Percentiles rank a stretch among this genome's conserved stretches.
These are phyloP conservation scores for Globisporangium rhizosaccharum DNA, from an alignment of 352 stramenopile species.

Conservation along the genomic window DNA sequence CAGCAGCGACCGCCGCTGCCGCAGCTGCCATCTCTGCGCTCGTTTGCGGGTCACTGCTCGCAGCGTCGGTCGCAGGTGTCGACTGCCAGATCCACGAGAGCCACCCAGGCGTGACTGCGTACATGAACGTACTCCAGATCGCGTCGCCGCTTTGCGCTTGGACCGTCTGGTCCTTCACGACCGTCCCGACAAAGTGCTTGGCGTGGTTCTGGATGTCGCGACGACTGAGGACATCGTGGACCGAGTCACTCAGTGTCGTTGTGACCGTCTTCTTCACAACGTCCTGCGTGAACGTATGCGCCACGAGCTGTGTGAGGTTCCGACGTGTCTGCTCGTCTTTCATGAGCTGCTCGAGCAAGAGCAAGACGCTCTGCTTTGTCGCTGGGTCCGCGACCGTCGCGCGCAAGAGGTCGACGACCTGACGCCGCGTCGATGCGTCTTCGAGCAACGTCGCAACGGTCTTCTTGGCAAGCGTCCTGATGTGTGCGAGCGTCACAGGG, in stretches of 20 bases:
- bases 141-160: slow-evolving; percentile 73
- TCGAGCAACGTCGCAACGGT: slow-evolving; percentile 39
- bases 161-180: slow-evolving; percentile 81
- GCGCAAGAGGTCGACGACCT: slow-evolving; percentile 51
- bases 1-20: slow-evolving; percentile 1
- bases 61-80: neutral
- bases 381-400: slow-evolving; percentile 41
- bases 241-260: slow-evolving; percentile 48
- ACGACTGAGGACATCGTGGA: slow-evolving; percentile 73
- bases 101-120: slow-evolving; percentile 69
- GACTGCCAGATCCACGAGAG: slow-evolving; percentile 74
- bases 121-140: slow-evolving; percentile 78
- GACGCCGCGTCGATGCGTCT: slow-evolving; percentile 46
- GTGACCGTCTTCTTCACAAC: slow-evolving; percentile 59
- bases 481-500: slow-evolving; percentile 40
- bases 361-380: slow-evolving; percentile 40
- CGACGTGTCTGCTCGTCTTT: slow-evolving; percentile 41
- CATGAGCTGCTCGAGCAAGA: slow-evolving; percentile 63
- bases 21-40: slow-evolving; percentile 22
- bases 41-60: slow-evolving; percentile 4
- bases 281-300: slow-evolving; percentile 62
- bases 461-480: slow-evolving; percentile 44
- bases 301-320: slow-evolving; percentile 58
- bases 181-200: slow-evolving; percentile 74
- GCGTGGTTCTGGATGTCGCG: slow-evolving; percentile 74